These are phyloP conservation scores for Pseudogymnoascus sp. DNA, from an alignment of 2,329 filamentous ascomycete species.

Conservation along the genomic window DNA sequence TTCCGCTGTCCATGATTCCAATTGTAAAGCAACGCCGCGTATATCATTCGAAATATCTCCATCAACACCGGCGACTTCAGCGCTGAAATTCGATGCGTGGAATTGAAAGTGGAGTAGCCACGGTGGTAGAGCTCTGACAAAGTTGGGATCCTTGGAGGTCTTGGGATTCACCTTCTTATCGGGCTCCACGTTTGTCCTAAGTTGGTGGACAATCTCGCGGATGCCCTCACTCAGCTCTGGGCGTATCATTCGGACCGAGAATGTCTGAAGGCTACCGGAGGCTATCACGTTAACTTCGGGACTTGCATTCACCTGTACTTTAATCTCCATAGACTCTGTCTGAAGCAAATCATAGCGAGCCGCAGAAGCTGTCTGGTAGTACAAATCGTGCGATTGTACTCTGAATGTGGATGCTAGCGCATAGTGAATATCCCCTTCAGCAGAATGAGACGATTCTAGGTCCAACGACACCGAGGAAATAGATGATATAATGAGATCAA, in stretches of 20 bases:
- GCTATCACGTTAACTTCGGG: slow-evolving; percentile 79
- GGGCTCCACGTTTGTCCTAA: slow-evolving; percentile 63
- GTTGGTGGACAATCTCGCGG: slow-evolving; percentile 80
- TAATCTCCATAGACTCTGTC: slow-evolving; percentile 82
- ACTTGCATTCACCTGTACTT: slow-evolving; percentile 74
- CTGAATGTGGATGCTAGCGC: slow-evolving; percentile 75
- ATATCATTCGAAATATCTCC: slow-evolving; percentile 73
- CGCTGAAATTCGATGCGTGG: slow-evolving; percentile 79
- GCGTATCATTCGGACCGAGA: slow-evolving; percentile 81
- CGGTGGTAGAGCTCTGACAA: slow-evolving; percentile 68
- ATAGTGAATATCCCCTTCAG: slow-evolving; percentile 78
- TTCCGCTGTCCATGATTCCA: slow-evolving; percentile 82
- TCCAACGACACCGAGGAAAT: slow-evolving; percentile 91
- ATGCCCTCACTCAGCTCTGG: slow-evolving; percentile 90
- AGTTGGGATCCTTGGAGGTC: slow-evolving; percentile 51
- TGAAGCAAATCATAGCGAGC: slow-evolving; percentile 80
- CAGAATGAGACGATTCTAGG: slow-evolving; percentile 89
- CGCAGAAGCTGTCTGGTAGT: slow-evolving; percentile 84
- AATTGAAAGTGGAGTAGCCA: slow-evolving; percentile 83
- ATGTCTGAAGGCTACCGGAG: slow-evolving; percentile 74
- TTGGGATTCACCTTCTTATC: slow-evolving; percentile 48
- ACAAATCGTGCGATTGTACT: slow-evolving; percentile 79
- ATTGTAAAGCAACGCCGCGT: slow-evolving; percentile 74
- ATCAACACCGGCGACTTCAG: slow-evolving; percentile 87
- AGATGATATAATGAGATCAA: slow-evolving; percentile 89